phyloP scores from a whole-genome alignment of 768 basidiomycete genomes.

The Infundibulicybe gibba region DNA sequence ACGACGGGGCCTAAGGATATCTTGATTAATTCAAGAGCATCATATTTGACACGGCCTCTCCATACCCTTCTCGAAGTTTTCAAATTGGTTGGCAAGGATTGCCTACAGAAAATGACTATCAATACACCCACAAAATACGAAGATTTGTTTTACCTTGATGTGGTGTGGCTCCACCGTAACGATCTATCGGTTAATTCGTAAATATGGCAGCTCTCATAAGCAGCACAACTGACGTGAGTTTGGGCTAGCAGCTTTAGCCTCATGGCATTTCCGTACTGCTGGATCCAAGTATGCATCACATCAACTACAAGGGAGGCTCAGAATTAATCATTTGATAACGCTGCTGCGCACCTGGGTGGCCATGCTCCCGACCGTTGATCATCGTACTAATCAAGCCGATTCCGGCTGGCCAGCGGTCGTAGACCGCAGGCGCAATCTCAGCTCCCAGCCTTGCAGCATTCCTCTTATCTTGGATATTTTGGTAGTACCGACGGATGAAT shows the following conservation, averaged over 20 bases:
- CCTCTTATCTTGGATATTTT: background rate
- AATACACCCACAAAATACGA: background rate
- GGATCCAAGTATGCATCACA: slow-evolving; percentile 14
- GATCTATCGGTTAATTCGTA: slow-evolving; percentile 21
- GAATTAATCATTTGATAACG: background rate
- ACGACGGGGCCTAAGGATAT: slow-evolving; percentile 10
- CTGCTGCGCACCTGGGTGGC: background rate
- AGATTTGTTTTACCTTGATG: slow-evolving; percentile 15
- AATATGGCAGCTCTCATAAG: background rate
- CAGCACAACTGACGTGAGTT: slow-evolving; percentile 23
- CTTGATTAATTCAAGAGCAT: background rate
- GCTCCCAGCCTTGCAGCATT: background rate
- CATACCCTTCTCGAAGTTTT: slow-evolving; percentile 29
- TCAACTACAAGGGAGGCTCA: slow-evolving; percentile 18
- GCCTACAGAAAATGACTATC: slow-evolving; percentile 5
- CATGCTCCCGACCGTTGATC: background rate
- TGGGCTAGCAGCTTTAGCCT: slow-evolving; percentile 32
- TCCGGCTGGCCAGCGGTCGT: background rate
- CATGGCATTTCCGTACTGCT: slow-evolving; percentile 25
- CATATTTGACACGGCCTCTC: slow-evolving; percentile 5
- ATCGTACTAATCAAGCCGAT: background rate
- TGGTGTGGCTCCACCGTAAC: slow-evolving; percentile 44
- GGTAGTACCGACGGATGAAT: background rate
- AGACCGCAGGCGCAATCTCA: background rate
- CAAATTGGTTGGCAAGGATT: slow-evolving; percentile 36